A percentile compares a stretch with the other conserved stretches of the same genome.
These are phyloP conservation scores for Bullera alba DNA, from an alignment of 768 basidiomycete species.

Conservation along the genomic window DNA sequence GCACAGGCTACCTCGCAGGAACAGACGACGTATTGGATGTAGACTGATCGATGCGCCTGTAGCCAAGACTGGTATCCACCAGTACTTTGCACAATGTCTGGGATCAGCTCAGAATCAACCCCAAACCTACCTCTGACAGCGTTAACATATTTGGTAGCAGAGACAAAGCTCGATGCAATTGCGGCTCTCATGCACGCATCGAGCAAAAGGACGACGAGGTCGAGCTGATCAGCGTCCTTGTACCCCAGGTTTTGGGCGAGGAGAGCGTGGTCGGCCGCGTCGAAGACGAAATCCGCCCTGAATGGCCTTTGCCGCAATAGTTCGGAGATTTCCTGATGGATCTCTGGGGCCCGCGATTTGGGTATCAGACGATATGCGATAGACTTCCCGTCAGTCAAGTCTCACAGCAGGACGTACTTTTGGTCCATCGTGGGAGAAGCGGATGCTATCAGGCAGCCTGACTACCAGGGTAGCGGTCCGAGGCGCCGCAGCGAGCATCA, in stretches of 20 bases:
- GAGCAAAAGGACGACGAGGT: conserved; percentile 8
- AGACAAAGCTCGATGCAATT: conserved; percentile 8
- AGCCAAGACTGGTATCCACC: conserved; percentile 10
- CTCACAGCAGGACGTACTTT: conserved; percentile 5
- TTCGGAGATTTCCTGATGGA: conserved; percentile 8
- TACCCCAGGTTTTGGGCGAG: conserved; percentile 4
- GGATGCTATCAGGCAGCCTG: not conserved
- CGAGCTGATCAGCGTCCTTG: not conserved
- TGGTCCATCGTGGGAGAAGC: conserved; percentile 30
- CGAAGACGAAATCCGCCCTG: conserved; percentile 19
- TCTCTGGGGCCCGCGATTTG: not conserved
- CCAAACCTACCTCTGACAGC: not conserved
- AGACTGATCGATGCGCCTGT: not conserved
- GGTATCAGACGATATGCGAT: conserved; percentile 14
- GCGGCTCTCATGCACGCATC: conserved; percentile 9
- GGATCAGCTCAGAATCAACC: not conserved
- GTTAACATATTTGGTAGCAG: conserved; percentile 6
- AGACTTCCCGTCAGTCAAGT: conserved; percentile 3
- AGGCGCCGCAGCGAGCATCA: not conserved
- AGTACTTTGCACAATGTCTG: conserved; percentile 7
- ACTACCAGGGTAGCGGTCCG: conserved; percentile 9
- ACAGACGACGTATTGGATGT: conserved; percentile 1
- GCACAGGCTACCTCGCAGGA: conserved; percentile 6
- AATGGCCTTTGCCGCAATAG: conserved; percentile 8
- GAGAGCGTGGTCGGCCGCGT: conserved; percentile 25